Conservation (phyloP, 495 filamentous ascomycete genomes). For the Cercophora newfieldiana region DNA sequence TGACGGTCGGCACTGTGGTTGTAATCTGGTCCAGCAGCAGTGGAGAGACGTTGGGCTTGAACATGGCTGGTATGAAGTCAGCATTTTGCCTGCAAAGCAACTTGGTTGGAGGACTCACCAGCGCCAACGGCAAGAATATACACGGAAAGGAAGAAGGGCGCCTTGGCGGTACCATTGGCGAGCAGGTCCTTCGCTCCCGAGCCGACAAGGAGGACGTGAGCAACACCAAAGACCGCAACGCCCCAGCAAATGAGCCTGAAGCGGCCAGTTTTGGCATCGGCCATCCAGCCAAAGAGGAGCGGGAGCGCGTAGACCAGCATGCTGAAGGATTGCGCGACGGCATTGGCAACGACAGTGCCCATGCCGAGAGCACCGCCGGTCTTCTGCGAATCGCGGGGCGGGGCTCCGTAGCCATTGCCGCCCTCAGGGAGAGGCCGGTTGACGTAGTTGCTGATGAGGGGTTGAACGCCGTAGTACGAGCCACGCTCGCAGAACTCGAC, state of each 20-base stretch:
- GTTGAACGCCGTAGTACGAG: constrained; percentile 59
- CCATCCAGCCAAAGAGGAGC: constrained; percentile 57
- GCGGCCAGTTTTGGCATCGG: constrained; percentile 59
- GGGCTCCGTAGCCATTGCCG: constrained; percentile 64
- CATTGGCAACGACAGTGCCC: constrained; percentile 61
- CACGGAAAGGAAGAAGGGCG: constrained; percentile 59
- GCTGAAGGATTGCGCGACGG: constrained; percentile 58
- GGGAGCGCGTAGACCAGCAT: constrained; percentile 62
- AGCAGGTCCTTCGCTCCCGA: constrained; percentile 62
- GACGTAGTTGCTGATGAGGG: constrained; percentile 60
- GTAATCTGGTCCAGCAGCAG: constrained; percentile 60
- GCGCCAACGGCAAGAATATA: constrained; percentile 61
- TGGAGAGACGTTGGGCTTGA: constrained; percentile 69
- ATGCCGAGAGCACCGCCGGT: constrained; percentile 60
- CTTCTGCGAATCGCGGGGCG: constrained; percentile 51
- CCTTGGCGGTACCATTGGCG: constrained; percentile 54
- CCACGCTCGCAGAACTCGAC: constrained; percentile 64
- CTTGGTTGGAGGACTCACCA: constrained; percentile 52
- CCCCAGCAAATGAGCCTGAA: constrained; percentile 65
- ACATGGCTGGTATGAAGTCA: constrained; percentile 40
- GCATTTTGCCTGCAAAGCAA: background rate
- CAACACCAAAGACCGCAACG: constrained; percentile 61
- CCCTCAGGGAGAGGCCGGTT: constrained; percentile 55
- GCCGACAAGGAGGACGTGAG: constrained; percentile 63
- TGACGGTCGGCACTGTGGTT: constrained; percentile 45